Evolutionary conservation across 2,329 filamentous ascomycete genomes (phyloP).

Genomic region (Xylariaceae sp.): DNA sequence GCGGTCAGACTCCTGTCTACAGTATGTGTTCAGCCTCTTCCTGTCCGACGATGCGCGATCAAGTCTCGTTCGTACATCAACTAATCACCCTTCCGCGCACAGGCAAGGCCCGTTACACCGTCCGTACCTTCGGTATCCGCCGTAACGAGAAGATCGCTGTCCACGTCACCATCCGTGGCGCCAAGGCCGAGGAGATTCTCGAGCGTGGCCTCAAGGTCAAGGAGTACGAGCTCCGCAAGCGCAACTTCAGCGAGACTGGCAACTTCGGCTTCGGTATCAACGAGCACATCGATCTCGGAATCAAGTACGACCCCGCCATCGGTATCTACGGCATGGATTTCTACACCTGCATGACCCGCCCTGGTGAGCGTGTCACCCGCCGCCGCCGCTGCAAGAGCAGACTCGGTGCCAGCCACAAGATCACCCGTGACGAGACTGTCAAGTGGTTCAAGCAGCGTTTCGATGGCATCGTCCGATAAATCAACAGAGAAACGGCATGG

Average conservation of each 20-base stretch:
- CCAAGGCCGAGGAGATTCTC: slow-evolving; percentile 99
- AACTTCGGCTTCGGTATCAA: slow-evolving; percentile 99
- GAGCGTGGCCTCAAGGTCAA: slow-evolving; percentile 99
- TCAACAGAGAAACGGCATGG: slow-evolving; percentile 14
- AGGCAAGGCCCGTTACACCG: slow-evolving; percentile 99
- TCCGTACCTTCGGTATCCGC: slow-evolving; percentile 99
- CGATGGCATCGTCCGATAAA: slow-evolving; percentile 98
- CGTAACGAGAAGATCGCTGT: slow-evolving; percentile 99
- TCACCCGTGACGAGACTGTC: slow-evolving; percentile 92
- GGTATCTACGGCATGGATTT: slow-evolving; percentile 99
- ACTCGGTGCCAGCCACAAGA: slow-evolving; percentile 86
- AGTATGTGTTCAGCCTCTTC: slow-evolving; percentile 56
- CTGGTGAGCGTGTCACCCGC: slow-evolving; percentile 95
- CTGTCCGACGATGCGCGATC: neutral
- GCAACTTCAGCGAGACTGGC: slow-evolving; percentile 99
- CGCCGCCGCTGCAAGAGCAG: slow-evolving; percentile 84
- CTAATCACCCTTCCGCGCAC: slow-evolving; percentile 22
- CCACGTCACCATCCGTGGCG: slow-evolving; percentile 98
- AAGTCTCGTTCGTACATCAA: neutral
- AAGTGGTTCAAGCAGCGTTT: slow-evolving; percentile 93
- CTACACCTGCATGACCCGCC: slow-evolving; percentile 99
- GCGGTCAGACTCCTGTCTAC: slow-evolving; percentile 99
- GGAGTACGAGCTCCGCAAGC: slow-evolving; percentile 99
- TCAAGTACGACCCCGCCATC: slow-evolving; percentile 99
- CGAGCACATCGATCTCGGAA: slow-evolving; percentile 99